phyloP scores from a whole-genome alignment of 225 moss, liverwort and hornwort genomes.

The Pleurozium schreberi region DNA sequence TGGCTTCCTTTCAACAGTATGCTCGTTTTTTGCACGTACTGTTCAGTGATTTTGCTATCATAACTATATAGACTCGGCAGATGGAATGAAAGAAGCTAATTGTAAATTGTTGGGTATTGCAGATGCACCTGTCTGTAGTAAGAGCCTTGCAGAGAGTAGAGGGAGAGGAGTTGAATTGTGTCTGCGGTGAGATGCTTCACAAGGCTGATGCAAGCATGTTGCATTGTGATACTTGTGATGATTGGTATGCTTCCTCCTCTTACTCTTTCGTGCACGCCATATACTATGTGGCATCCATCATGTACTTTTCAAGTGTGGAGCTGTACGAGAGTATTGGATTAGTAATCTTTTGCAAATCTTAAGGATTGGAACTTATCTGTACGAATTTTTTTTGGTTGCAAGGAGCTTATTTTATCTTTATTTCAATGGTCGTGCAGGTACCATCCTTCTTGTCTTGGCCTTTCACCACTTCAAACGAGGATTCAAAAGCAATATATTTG shows the following conservation, averaged over 20 bases:
- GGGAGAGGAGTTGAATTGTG: conserved; percentile 50
- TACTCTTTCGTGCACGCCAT: not conserved
- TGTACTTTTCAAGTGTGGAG: not conserved
- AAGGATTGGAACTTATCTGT: not conserved
- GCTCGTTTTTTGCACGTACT: not conserved
- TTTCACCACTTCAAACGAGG: conserved; percentile 55
- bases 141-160: conserved; percentile 56
- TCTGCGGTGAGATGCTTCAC: conserved; percentile 52
- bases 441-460: conserved; percentile 73
- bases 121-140: conserved; percentile 68
- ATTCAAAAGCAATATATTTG: conserved; percentile 75
- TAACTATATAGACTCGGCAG: not conserved
- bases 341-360: not conserved
- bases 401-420: not conserved
- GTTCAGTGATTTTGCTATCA: not conserved
- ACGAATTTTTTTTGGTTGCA: not conserved
- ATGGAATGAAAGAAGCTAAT: not conserved
- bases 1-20: not conserved
- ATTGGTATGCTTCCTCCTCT: conserved; percentile 32
- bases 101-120: not conserved
- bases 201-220: conserved; percentile 57
- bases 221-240: conserved; percentile 74
- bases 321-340: not conserved
- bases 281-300: not conserved
- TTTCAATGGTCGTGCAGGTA: conserved; percentile 41